Conservation (phyloP, 1,284 basidiomycete species). For the Austroboletus niveus region DNA sequence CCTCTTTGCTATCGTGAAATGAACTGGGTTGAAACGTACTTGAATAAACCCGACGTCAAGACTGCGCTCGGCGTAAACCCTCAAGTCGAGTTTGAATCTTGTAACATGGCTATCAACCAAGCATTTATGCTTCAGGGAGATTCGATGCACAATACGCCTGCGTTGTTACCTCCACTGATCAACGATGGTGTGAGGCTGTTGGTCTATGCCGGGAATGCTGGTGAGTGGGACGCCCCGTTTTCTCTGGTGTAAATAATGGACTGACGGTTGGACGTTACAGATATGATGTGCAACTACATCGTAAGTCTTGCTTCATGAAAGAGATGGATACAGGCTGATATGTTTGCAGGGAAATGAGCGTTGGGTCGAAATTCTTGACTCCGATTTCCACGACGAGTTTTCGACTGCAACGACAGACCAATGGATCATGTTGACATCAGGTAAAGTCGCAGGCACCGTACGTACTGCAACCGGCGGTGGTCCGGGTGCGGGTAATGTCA, state of each 20-base stretch:
- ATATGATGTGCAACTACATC: slow-evolving; percentile 81
- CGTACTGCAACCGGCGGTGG: slow-evolving; percentile 62
- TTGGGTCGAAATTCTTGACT: slow-evolving; percentile 65
- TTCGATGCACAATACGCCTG: slow-evolving; percentile 64
- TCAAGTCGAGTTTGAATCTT: slow-evolving; percentile 46
- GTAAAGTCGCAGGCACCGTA: slow-evolving; percentile 52
- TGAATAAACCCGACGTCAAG: slow-evolving; percentile 62
- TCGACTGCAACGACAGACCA: slow-evolving; percentile 47
- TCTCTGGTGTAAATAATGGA: neutral
- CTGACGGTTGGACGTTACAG: slow-evolving; percentile 33
- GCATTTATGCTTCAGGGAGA: slow-evolving; percentile 65
- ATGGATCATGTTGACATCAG: slow-evolving; percentile 51
- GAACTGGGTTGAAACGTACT: slow-evolving; percentile 63
- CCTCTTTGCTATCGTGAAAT: slow-evolving; percentile 62
- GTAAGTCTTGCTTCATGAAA: slow-evolving; percentile 36
- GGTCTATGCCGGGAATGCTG: slow-evolving; percentile 71
- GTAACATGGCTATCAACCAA: slow-evolving; percentile 51
- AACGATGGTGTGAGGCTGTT: slow-evolving; percentile 69
- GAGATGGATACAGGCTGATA: slow-evolving; percentile 20
- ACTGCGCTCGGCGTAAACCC: slow-evolving; percentile 60
- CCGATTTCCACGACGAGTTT: slow-evolving; percentile 65
- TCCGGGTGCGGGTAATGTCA: slow-evolving; percentile 68
- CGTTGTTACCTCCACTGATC: slow-evolving; percentile 63
- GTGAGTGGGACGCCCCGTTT: slow-evolving; percentile 27
- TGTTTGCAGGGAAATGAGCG: slow-evolving; percentile 60